Evolutionary conservation across 2,329 filamentous ascomycete species (phyloP).

Genomic region (Gaeumannomyces tritici): DNA sequence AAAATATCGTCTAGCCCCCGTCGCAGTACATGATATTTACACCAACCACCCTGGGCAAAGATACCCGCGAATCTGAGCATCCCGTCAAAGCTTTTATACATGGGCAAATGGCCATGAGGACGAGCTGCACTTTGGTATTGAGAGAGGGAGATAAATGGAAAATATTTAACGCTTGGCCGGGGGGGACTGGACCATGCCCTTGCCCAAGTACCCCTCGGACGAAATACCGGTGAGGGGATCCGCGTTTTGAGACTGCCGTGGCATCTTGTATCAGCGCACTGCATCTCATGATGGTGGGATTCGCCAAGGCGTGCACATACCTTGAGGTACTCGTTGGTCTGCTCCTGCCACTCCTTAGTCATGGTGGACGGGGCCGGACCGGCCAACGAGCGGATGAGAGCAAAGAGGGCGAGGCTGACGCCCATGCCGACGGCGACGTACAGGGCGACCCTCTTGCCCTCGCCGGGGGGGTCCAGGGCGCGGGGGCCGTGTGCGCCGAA

Average conservation of each 20-base stretch:
- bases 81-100: conserved; percentile 9
- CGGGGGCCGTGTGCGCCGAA: conserved; percentile 96
- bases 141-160: not conserved
- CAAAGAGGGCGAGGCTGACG: conserved; percentile 63
- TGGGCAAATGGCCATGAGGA: conserved; percentile 9
- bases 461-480: conserved; percentile 71
- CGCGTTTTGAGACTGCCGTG: conserved; percentile 62
- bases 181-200: conserved; percentile 67
- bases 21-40: conserved; percentile 24
- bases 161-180: conserved; percentile 37
- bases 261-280: conserved; percentile 7
- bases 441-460: conserved; percentile 68
- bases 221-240: conserved; percentile 81
- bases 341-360: conserved; percentile 96
- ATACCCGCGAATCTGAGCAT: conserved; percentile 4
- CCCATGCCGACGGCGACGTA: conserved; percentile 62
- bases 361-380: conserved; percentile 71
- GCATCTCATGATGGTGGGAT: too few relatives aligned
- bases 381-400: conserved; percentile 60
- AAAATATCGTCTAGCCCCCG: conserved; percentile 16
- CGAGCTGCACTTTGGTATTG: conserved; percentile 1
- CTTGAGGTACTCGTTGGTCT: conserved; percentile 86
- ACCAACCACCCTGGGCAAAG: conserved; percentile 7
- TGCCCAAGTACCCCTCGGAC: conserved; percentile 68
- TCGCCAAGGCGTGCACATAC: conserved; percentile 41